Percentiles rank a stretch among this genome's conserved stretches.
phyloP scores from a whole-genome alignment of 2,329 filamentous ascomycete species.

The Diaporthe aspalathi region DNA sequence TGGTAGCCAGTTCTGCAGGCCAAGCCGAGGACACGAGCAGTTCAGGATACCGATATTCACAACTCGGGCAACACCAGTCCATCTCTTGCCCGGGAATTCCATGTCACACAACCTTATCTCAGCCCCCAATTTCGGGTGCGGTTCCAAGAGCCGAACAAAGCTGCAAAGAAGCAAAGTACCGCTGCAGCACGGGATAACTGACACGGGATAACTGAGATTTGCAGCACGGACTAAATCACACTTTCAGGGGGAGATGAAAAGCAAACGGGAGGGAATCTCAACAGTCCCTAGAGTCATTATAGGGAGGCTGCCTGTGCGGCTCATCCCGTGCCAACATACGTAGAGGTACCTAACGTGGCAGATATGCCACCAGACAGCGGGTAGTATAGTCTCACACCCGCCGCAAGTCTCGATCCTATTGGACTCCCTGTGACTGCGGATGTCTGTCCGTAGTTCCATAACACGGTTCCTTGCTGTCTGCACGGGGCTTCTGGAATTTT shows the following conservation, averaged over 20 bases:
- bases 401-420: neutral
- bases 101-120: conserved; percentile 32
- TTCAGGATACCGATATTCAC: neutral
- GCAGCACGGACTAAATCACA: neutral
- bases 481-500: neutral
- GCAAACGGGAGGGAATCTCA: neutral
- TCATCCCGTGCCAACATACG: neutral
- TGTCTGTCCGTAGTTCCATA: neutral
- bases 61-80: neutral
- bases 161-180: neutral
- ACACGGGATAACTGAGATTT: neutral
- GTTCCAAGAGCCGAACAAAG: neutral
- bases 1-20: conserved; percentile 2
- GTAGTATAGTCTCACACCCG: neutral
- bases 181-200: neutral
- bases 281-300: neutral
- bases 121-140: conserved; percentile 8
- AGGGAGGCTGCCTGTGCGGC: no score
- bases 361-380: neutral
- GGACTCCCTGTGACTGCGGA: neutral
- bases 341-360: neutral
- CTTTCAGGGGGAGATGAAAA: neutral
- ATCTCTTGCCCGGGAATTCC: neutral
- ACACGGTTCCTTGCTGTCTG: neutral
- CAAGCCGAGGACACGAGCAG: neutral